Evolutionary conservation across 2,329 filamentous ascomycete genomes (phyloP), one percentile per base, ranked within the genome.

Genomic region (Colletotrichum limetticola): DNA sequence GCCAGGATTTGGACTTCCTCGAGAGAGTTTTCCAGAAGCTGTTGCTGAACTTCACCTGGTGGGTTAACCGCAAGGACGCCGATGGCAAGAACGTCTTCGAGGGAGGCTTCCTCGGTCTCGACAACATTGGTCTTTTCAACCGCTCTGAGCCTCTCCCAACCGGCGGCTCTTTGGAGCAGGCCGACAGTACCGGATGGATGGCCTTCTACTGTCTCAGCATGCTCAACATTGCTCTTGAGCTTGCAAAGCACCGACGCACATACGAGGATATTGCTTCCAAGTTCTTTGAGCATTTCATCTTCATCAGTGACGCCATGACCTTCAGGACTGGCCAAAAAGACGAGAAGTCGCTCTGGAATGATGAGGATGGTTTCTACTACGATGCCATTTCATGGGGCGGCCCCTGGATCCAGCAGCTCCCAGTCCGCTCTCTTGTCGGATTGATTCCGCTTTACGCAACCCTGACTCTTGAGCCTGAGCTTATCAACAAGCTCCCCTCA

Each of bases 111-210:
- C 86, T 98, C 8, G 96, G 96, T 58, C 87, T 98, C 65, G 96
- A 98, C 89, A 98, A 98, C 81, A 98, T 98, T 82, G 97, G 97
- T 66, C 85, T 98, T 46, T 98, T 98, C 89, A 98, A 98, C 83
- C 93, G 96, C 58, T 98, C 96, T 0, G 96, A 98, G 82, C 95
- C 97, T 30, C 85, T 98, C 52, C 96, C 96, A 0, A 98, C 97
- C 0, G 96, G 96, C 37, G 96, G 97, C 83, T 92, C 95, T 2
- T 90, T 98, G 9, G 96, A 98, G 83, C 96, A 98, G 85, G 97
- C 97, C 22, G 96, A 98, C 86, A 98, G 95, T 81, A 98, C 96
- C 11, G 96, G 96, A 37, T 98, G 96, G 96, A 98, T 98, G 96
- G 96, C 94, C 11, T 98, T 98, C 83, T 98, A 97, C 86, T 98